phyloP scores from a whole-genome alignment of 139 green algal genomes.

The Trebouxia sp. region DNA sequence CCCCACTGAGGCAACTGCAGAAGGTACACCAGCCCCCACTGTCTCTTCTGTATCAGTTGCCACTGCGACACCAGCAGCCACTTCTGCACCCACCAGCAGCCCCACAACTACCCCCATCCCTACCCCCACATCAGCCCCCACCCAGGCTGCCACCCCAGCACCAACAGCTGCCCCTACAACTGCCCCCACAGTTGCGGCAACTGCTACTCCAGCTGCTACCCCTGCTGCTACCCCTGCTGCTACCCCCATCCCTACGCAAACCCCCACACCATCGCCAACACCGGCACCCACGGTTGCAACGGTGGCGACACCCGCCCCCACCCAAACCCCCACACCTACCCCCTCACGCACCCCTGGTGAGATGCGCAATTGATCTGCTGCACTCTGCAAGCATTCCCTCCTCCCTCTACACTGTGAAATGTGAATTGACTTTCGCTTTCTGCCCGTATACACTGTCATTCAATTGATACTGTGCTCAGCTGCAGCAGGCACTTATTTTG shows the following conservation, averaged over 20 bases:
- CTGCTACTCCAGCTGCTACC: constrained; percentile 1
- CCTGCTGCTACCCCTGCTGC: background rate
- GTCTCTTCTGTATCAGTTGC: background rate
- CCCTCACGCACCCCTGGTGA: background rate
- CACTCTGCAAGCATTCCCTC: background rate
- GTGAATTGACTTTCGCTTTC: too few relatives aligned
- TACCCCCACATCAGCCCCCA: background rate
- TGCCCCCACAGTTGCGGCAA: background rate
- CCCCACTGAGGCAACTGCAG: background rate
- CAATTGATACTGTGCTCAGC: background rate
- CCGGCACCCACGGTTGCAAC: constrained; percentile 17
- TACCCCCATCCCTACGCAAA: background rate
- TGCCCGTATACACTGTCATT: background rate
- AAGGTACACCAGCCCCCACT: constrained; percentile 16
- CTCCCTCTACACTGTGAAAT: background rate
- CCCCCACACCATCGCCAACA: constrained; percentile 9
- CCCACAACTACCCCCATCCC: background rate
- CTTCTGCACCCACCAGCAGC: background rate
- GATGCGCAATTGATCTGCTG: background rate
- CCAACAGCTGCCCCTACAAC: background rate
- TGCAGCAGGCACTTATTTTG: background rate
- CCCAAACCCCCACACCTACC: background rate
- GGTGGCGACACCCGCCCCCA: background rate
- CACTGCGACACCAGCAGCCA: background rate
- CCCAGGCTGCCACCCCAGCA: background rate